phyloP scores from a whole-genome alignment of 805 yeast species.

The Ogataea degrootiae region DNA sequence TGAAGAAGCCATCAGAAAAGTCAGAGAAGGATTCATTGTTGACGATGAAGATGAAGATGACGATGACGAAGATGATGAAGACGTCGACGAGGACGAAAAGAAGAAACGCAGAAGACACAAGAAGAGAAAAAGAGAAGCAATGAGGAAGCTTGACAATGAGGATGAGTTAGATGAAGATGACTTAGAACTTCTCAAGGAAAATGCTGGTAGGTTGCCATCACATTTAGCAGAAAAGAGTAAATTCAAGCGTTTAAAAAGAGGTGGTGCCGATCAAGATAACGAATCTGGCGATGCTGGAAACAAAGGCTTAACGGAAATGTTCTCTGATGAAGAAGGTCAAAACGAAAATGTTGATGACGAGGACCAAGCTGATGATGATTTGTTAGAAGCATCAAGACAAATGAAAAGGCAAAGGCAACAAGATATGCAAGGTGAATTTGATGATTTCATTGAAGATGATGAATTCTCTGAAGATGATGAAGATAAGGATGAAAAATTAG shows the following conservation, averaged over 20 bases:
- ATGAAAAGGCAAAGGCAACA: conserved; percentile 22
- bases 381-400: conserved; percentile 26
- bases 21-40: conserved; percentile 89
- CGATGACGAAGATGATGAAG: conserved; percentile 31
- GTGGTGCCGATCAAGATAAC: conserved; percentile 35
- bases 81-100: conserved; percentile 27
- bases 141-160: conserved; percentile 34
- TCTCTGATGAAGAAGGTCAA: conserved; percentile 53
- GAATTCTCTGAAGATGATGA: conserved; percentile 90
- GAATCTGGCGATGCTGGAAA: conserved; percentile 23
- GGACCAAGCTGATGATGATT: conserved; percentile 27
- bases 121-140: conserved; percentile 36
- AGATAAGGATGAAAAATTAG: conserved; percentile 42
- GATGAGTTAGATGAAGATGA: conserved; percentile 92
- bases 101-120: conserved; percentile 28
- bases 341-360: conserved; percentile 33
- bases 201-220: conserved; percentile 67
- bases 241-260: conserved; percentile 82
- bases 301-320: conserved; percentile 59
- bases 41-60: conserved; percentile 82
- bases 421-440: conserved; percentile 70
- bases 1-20: conserved; percentile 79
- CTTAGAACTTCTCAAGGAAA: conserved; percentile 84
- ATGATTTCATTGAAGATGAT: conserved; percentile 96
- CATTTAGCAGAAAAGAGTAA: conserved; percentile 36